Base-by-base conservation (phyloP, 306 rosid species). In the Comarum palustre region DNA sequence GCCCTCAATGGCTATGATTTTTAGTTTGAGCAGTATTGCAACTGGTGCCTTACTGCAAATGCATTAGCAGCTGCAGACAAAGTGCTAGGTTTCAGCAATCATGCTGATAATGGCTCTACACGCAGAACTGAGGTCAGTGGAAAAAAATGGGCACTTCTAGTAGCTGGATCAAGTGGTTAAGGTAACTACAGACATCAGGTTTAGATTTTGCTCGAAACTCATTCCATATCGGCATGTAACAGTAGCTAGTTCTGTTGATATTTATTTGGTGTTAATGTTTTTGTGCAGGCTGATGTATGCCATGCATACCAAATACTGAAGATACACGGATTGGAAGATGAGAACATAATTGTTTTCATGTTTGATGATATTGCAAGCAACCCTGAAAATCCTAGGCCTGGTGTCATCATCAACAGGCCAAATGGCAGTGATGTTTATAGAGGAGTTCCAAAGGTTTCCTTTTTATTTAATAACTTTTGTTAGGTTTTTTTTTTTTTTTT, bases 291-390 rank as follows among this genome's bases (percentile, higher is more conserved):
- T 12, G 91, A 87, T 68, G 67, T 87, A 16, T 87, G 86, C 46
- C 91, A 87, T 76, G 87, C 91, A 62, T 87, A 84, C 32, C 89
- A 84, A 72, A 61, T 87, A 43, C 55, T 87, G 48, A 82, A 27
- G 60, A 87, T 76, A 66, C 87, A 85, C 5, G 91, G 91, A 0
- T 17, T 87, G 9, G 31, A 47, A 0, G 89, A 87, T 42, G 85
- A 84, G 16, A 84, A 87, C 78, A 84, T 84, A 4, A 64, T 87
- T 5, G 87, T 87, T 19, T 87, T 87, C 78, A 84, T 84, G 90
- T 82, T 84, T 15, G 88, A 87, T 25, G 90, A 87, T 38, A 87
- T 87, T 22, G 90, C 90, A 0, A 51, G 25, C 39, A 2, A 69
- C 47, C 1, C 16, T 0, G 5, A 8, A 27, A 87, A 87, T 60